phyloP scores from a whole-genome alignment of 768 basidiomycete species.

The Agrocybe praecox region DNA sequence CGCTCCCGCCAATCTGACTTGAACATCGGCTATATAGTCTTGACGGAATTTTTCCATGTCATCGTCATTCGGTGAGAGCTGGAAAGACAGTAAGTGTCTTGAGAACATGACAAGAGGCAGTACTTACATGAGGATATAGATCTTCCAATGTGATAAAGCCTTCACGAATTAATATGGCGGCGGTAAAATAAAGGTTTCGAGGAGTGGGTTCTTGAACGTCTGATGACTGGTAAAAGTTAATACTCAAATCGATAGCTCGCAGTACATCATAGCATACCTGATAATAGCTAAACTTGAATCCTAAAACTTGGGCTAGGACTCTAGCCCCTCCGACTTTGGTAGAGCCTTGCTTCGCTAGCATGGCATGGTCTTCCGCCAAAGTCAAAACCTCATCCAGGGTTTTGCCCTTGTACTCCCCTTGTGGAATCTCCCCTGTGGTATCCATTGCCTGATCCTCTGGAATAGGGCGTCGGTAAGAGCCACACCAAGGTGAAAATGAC shows the following conservation, averaged over 20 bases:
- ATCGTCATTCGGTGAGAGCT: slow-evolving; percentile 60
- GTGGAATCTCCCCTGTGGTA: slow-evolving; percentile 32
- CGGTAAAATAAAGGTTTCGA: slow-evolving; percentile 74
- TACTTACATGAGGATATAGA: slow-evolving; percentile 86
- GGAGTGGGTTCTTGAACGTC: slow-evolving; percentile 67
- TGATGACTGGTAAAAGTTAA: slow-evolving; percentile 41
- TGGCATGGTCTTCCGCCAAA: slow-evolving; percentile 47
- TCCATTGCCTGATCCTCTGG: slow-evolving; percentile 35
- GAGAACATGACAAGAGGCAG: neutral
- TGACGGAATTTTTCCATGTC: slow-evolving; percentile 71
- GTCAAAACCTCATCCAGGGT: slow-evolving; percentile 66
- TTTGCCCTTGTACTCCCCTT: slow-evolving; percentile 55
- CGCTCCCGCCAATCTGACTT: slow-evolving; percentile 66
- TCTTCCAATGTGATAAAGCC: slow-evolving; percentile 87
- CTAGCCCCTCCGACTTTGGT: slow-evolving; percentile 43
- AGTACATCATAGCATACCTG: slow-evolving; percentile 54
- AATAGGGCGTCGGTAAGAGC: slow-evolving; percentile 40
- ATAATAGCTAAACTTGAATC: slow-evolving; percentile 96
- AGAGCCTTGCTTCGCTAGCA: slow-evolving; percentile 9
- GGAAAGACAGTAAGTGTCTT: slow-evolving; percentile 2
- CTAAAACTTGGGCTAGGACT: slow-evolving; percentile 87
- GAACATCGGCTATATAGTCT: slow-evolving; percentile 65
- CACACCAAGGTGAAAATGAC: slow-evolving; percentile 87
- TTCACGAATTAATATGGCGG: slow-evolving; percentile 89
- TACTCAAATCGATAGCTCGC: slow-evolving; percentile 4